These are phyloP conservation scores for Exserohilum turcica DNA, from an alignment of 2,329 filamentous ascomycete species.

Conservation along the genomic window DNA sequence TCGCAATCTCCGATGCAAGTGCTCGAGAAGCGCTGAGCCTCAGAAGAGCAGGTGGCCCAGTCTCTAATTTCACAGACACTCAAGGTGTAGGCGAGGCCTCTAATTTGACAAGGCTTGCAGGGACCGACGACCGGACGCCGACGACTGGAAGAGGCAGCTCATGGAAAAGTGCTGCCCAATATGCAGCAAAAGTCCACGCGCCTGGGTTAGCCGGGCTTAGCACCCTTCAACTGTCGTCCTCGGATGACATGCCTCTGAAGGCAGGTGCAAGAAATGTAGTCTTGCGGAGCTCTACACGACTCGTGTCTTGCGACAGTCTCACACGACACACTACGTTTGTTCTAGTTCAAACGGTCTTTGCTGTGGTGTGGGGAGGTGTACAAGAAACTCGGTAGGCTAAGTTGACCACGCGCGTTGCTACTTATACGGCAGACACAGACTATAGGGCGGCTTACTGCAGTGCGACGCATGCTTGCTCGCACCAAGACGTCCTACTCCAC, in stretches of 20 bases:
- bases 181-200: background rate
- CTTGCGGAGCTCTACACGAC: slow-evolving; percentile 3
- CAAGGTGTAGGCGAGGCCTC: background rate
- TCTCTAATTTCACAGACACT: slow-evolving; percentile 22
- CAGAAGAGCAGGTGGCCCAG: slow-evolving; percentile 16
- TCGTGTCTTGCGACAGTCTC: slow-evolving; percentile 27
- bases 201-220: slow-evolving; percentile 2
- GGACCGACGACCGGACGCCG: background rate
- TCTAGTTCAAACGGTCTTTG: background rate
- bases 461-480: slow-evolving; percentile 21
- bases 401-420: slow-evolving; percentile 30
- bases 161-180: slow-evolving; percentile 5
- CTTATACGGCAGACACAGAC: slow-evolving; percentile 25
- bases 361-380: slow-evolving; percentile 13
- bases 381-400: slow-evolving; percentile 18
- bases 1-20: slow-evolving; percentile 31
- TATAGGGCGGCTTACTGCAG: slow-evolving; percentile 30
- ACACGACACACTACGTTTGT: slow-evolving; percentile 24
- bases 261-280: slow-evolving; percentile 17
- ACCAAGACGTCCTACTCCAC: slow-evolving; percentile 12
- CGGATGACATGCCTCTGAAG: slow-evolving; percentile 13
- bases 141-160: background rate
- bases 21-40: background rate
- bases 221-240: slow-evolving; percentile 3
- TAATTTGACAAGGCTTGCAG: too few relatives aligned